Conservation (phyloP, 345 rosid genomes). For the Arabidopsis arenosa region DNA sequence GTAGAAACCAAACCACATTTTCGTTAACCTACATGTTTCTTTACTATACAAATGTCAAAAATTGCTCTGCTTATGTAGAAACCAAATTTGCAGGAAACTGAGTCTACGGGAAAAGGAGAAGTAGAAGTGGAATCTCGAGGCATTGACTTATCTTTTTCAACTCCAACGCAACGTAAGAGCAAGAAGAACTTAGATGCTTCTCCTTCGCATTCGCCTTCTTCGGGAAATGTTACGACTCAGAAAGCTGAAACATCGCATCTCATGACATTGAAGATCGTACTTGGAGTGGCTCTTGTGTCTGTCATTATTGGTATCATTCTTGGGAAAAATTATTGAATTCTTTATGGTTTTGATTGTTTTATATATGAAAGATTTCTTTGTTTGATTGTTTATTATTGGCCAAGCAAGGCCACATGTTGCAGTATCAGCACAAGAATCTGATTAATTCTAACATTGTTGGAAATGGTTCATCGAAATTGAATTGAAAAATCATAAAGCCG, state of each 20-base stretch:
- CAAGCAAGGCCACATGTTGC: constrained; percentile 30
- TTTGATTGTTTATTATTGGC: background rate
- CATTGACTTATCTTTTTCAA: constrained; percentile 49
- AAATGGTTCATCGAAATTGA: background rate
- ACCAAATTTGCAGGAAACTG: constrained; percentile 45
- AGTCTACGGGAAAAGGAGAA: constrained; percentile 44
- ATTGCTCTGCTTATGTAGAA: constrained; percentile 8
- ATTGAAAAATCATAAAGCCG: background rate
- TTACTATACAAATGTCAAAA: background rate
- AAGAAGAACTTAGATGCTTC: constrained; percentile 62
- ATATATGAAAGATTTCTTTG: background rate
- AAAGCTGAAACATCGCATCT: constrained; percentile 42
- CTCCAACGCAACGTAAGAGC: constrained; percentile 65
- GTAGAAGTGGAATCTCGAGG: constrained; percentile 77
- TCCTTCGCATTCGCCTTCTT: constrained; percentile 47
- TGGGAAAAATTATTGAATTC: constrained; percentile 70
- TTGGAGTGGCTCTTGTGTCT: constrained; percentile 77
- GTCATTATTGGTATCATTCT: constrained; percentile 68
- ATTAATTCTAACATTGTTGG: background rate
- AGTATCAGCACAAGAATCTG: background rate
- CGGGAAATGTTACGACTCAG: constrained; percentile 43
- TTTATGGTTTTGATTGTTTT: constrained; percentile 4
- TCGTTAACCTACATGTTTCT: no score
- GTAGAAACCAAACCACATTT: background rate
- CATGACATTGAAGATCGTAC: constrained; percentile 57